Base-by-base conservation (phyloP, 140 eudicot genomes). In the Bidens hawaiensis region DNA sequence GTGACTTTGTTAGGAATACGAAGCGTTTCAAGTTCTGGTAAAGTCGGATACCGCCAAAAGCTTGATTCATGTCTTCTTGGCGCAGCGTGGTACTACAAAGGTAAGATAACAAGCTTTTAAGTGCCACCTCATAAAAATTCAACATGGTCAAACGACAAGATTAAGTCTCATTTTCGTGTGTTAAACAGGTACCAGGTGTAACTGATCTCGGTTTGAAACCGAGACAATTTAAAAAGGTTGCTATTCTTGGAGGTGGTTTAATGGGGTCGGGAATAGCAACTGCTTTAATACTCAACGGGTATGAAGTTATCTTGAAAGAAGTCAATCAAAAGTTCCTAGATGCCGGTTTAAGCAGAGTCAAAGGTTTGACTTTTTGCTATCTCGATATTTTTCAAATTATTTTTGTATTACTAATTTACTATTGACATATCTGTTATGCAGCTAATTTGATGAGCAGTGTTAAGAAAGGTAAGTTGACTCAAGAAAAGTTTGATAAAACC, bases 201-300 rank as follows among this genome's bases (percentile, higher is more conserved):
- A 85, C 95, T 3, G 97, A 88, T 78, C 70, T 58, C 30, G 99
- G 95, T 55, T 70, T 93, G 75, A 67, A 57, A 24, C 95, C 99
- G 61, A 83, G 99, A 73, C 74, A 46, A 30, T 75, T 93, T 27
- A 85, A 75, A 14, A 93, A 85, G 79, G 97, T 93, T 53, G 99
- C 94, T 49, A 78, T 93, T 72, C 94, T 93, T 65, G 99, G 99
- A 63, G 99, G 99, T 43, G 99, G 99, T n/a, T 75, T 93, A 33
- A 93, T 93, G 99, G 99, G 99, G 33, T 93, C 99, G 34, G 99
- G 99, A 38, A 93, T 93, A 76, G 96, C 99, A 53, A 93, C 99
- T 3, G 95, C 99, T 50, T 59, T 93, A 64, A 58, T 88, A 70
- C 81, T 85, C 19, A 78, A 86, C 62, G 83, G 79, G 17, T 93